Percentiles rank a stretch among this genome's conserved stretches.
phyloP scores from a whole-genome alignment of 768 basidiomycete species.

The Tricholoma sp. region DNA sequence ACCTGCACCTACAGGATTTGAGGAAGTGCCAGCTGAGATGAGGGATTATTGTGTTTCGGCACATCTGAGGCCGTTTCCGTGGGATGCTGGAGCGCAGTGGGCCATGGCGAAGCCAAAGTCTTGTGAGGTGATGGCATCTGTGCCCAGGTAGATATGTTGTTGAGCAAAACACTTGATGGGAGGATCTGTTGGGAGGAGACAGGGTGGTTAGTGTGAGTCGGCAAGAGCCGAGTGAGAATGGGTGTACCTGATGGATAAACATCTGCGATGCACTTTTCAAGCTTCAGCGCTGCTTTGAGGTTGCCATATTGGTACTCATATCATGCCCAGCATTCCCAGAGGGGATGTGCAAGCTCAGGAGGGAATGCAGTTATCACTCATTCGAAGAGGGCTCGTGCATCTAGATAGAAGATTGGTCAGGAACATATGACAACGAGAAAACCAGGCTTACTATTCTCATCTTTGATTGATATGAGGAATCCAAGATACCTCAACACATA shows the following conservation, averaged over 20 bases:
- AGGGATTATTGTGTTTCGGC: constrained; percentile 32
- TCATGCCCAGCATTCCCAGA: constrained; percentile 96
- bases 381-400: constrained; percentile 95
- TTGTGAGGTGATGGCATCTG: constrained; percentile 83
- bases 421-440: background rate
- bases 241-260: constrained; percentile 78
- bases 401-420: constrained; percentile 34
- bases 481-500: constrained; percentile 87
- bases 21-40: constrained; percentile 3
- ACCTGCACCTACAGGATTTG: background rate
- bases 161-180: constrained; percentile 90
- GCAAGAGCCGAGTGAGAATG: background rate
- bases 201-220: background rate
- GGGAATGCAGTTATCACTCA: constrained; percentile 76
- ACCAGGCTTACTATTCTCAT: constrained; percentile 77
- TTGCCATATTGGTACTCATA: constrained; percentile 98
- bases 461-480: constrained; percentile 92
- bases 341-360: constrained; percentile 70
- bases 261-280: constrained; percentile 86
- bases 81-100: constrained; percentile 24
- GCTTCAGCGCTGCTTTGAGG: constrained; percentile 78
- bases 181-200: constrained; percentile 54
- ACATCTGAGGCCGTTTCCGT: constrained; percentile 17
- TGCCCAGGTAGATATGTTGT: constrained; percentile 74
- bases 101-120: constrained; percentile 83